These are phyloP conservation scores for Exophiala sideris DNA, from an alignment of 2,329 filamentous ascomycete genomes.

Conservation along the genomic window DNA sequence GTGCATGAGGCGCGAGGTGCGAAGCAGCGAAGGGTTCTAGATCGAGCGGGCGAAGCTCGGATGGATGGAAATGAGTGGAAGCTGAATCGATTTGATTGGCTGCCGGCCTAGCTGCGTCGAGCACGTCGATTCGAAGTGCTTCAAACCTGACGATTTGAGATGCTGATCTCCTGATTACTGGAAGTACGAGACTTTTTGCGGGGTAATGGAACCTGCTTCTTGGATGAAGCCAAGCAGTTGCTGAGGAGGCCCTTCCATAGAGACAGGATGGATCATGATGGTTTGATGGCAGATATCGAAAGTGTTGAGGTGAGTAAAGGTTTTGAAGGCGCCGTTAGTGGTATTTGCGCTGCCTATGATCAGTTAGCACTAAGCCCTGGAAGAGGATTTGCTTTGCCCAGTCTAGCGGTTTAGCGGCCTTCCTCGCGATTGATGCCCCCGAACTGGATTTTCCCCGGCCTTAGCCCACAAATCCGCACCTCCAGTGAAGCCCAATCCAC, in stretches of 20 bases:
- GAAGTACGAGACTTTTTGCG: conserved; percentile 6
- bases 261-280: background rate
- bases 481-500: background rate
- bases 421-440: background rate
- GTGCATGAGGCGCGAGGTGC: background rate
- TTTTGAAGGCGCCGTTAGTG: background rate
- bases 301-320: background rate
- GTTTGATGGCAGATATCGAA: background rate
- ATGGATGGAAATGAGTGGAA: conserved; percentile 10
- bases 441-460: conserved; percentile 1
- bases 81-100: background rate
- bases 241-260: too few relatives aligned
- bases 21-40: background rate
- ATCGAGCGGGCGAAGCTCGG: conserved; percentile 13
- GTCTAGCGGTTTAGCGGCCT: too few relatives aligned
- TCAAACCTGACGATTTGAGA: conserved; percentile 5
- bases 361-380: too few relatives aligned
- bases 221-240: too few relatives aligned
- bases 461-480: background rate
- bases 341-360: background rate
- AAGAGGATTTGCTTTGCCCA: too few relatives aligned
- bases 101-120: conserved; percentile 3
- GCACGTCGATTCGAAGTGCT: conserved; percentile 7
- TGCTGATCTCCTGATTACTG: background rate
- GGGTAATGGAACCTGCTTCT: conserved; percentile 10